Conservation (phyloP, 345 rosid species). For the Sonneratia alba region DNA sequence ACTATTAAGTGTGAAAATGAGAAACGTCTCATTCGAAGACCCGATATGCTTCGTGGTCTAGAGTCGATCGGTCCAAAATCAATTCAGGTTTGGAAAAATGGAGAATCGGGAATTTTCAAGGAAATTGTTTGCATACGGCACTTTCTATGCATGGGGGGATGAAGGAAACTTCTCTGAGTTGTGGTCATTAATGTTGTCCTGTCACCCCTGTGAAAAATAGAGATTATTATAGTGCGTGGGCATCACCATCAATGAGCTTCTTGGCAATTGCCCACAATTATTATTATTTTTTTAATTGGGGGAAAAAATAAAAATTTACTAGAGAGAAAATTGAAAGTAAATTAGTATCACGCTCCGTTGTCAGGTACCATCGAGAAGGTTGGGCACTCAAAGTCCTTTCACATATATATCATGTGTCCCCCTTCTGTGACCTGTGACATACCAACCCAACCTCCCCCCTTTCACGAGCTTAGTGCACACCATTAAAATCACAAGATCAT, state of each 20-base stretch:
- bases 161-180: neutral
- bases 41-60: no score
- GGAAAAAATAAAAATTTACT: neutral
- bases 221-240: neutral
- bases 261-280: neutral
- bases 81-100: neutral
- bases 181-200: neutral
- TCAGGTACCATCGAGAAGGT: neutral
- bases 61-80: neutral
- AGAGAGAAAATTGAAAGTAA: neutral
- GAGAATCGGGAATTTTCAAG: neutral
- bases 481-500: no score
- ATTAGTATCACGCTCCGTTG: neutral
- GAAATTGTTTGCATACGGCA: neutral
- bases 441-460: neutral
- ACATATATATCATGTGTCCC: neutral
- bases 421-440: neutral
- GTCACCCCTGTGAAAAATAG: neutral
- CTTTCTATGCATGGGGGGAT: neutral
- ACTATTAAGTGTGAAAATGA: no score
- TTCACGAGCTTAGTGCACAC: neutral
- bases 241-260: neutral
- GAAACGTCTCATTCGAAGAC: no score
- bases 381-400: neutral
- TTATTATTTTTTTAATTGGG: no score